Base-by-base conservation (phyloP, 106 monocot genomes). In the Ottelia alismoides region DNA sequence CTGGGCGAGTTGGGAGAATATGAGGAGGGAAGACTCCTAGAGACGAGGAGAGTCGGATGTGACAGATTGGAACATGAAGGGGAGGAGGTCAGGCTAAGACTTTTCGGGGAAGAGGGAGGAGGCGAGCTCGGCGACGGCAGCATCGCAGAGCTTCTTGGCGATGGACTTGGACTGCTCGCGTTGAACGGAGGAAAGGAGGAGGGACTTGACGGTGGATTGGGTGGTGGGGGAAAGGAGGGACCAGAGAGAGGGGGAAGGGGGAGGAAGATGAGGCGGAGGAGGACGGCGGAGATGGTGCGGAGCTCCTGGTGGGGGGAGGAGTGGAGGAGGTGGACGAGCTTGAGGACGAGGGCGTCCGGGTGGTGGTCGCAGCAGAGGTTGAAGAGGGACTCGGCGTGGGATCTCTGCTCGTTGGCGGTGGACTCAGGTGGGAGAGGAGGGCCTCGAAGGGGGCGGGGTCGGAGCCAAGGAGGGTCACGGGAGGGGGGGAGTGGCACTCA, bases 101-200 rank as follows among this genome's bases (percentile, higher is more conserved):
- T 63, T 30, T 0, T 99, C 98, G 18, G 98, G 98, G 2, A 99
- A 64, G 5, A 99, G 71, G 9, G 53, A 49, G 4, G 85, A 74
- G 1, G 90, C 98, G 24, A 99, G 79, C 56, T 90, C 90, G 3
- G 98, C 79, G 20, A 99, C 70, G 22, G 86, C 71, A n/a, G n/a
- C n/a, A 53, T 86, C 98, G 26, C 90, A 90, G 19, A 99, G 72
- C 78, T 99, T 99, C 73, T 90, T 98, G 10, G 79, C 52, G 26
- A 89, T 76, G 28, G 80, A 70, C 48, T 80, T 87, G 28, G 57
- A 27, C 28, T 75, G 72, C 62, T 85, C 85, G 27, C 70, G 50
- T 52, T 75, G 76, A 7, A 98, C 76, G 21, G 82, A 63, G 9
- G 79, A 52, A 5, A 89, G 63, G 28, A 89, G 75, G 18, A 75